Evolutionary conservation across 2,329 filamentous ascomycete species (phyloP), one percentile per base, ranked within the genome.

Genomic region (Talaromyces sp.): DNA sequence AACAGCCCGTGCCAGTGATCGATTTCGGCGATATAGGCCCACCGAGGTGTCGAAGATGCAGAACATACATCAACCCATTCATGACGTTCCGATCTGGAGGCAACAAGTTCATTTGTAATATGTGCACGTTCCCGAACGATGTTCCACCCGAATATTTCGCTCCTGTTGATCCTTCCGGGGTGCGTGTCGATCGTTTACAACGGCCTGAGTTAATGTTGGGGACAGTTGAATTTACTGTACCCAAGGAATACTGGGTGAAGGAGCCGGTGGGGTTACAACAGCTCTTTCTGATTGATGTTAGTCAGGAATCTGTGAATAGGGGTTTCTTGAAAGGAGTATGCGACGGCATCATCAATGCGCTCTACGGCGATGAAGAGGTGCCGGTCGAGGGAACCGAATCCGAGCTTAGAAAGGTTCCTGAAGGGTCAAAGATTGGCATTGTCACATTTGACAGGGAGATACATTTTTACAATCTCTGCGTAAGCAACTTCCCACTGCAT

Each of bases 231-330:
- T 99, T 96, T 70, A 81, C 94, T 60, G 95, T 99, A 13, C 94
- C 94, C 15, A 97, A 97, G 77, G 94, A 99, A 76, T 99, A 99
- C 76, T 99, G 92, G 90, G 93, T 91, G 22, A 94, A 93, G 73
- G 88, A 95, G 70, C 94, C 94, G 0, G 89, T 94, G 13, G 91
- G 90, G 22, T 73, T 97, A 66, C 86, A 88, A 60, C 96, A 88
- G 84, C 78, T 99, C 10, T 99, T 99, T 73, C 73, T 97, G 62
- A 89, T 99, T 58, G 94, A 99, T 73, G 91, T 95, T 40, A 94
- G 90, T 4, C 90, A 95, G 65, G 93, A 97, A 74, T 86, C 93
- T 1, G 88, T 89, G 63, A 95, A 93, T 70, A 91, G 91, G 70
- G 93, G 93, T 0, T 96, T 95, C 69, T 75, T 97, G 25, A 89